A percentile compares a stretch with the other conserved stretches of the same genome.
These are phyloP conservation scores for Pythium volutum DNA, from an alignment of 352 stramenopile genomes.

Conservation along the genomic window DNA sequence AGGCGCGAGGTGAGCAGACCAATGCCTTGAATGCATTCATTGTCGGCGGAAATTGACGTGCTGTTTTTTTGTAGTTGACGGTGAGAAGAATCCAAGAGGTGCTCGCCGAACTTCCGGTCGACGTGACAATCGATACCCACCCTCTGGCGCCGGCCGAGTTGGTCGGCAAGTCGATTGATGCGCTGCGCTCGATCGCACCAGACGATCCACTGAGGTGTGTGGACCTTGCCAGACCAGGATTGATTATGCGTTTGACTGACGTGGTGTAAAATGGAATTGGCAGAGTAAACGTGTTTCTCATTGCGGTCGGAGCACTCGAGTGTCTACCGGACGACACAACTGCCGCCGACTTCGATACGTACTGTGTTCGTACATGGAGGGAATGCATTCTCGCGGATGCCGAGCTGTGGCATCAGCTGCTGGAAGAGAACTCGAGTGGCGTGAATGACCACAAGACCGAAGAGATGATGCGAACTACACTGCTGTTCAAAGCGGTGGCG, in stretches of 20 bases:
- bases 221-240: neutral
- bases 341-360: slow-evolving; percentile 41
- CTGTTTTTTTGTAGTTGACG: slow-evolving; percentile 36
- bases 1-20: slow-evolving; percentile 50
- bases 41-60: neutral
- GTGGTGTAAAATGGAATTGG: neutral
- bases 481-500: slow-evolving; percentile 63
- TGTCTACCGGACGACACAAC: slow-evolving; percentile 35
- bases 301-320: slow-evolving; percentile 67
- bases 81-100: slow-evolving; percentile 59
- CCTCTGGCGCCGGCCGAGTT: slow-evolving; percentile 46
- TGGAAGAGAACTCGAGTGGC: slow-evolving; percentile 45
- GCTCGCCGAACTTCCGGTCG: slow-evolving; percentile 52
- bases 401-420: slow-evolving; percentile 53
- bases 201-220: slow-evolving; percentile 56
- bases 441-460: slow-evolving; percentile 68
- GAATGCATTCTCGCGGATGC: slow-evolving; percentile 51
- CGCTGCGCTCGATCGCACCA: slow-evolving; percentile 33
- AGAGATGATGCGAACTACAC: slow-evolving; percentile 59
- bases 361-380: slow-evolving; percentile 49
- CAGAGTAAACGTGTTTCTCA: slow-evolving; percentile 67
- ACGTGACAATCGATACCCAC: slow-evolving; percentile 31
- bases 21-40: neutral
- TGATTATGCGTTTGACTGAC: neutral
- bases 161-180: slow-evolving; percentile 47